phyloP scores from a whole-genome alignment of 164 flowering plant genomes.

The Vitis riparia region DNA sequence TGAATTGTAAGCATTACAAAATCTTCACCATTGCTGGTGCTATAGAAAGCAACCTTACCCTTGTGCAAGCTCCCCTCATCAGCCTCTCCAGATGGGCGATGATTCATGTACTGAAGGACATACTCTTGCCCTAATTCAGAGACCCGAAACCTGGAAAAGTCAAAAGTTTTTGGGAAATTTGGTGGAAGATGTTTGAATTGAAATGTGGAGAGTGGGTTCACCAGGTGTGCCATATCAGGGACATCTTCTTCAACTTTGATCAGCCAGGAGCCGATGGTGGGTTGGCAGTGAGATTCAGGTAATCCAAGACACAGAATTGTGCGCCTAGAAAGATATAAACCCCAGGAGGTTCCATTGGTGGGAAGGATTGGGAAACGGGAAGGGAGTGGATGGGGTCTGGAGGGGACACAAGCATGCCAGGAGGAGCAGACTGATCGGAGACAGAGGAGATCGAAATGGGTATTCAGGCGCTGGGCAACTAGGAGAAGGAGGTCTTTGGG shows the following conservation, averaged over 20 bases:
- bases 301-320: constrained; percentile 30
- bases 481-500: constrained; percentile 51
- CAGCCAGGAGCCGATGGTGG: constrained; percentile 33
- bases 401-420: constrained; percentile 47
- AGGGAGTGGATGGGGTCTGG: constrained; percentile 19
- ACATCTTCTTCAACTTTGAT: constrained; percentile 47
- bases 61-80: constrained; percentile 42
- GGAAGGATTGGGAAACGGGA: constrained; percentile 42
- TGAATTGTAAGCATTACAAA: constrained; percentile 57
- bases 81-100: constrained; percentile 25
- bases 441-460: constrained; percentile 40
- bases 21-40: constrained; percentile 6
- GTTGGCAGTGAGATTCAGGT: constrained; percentile 6
- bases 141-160: constrained; percentile 28
- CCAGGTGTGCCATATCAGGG: constrained; percentile 21
- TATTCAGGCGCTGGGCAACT: constrained; percentile 33
- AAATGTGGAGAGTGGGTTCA: constrained; percentile 43
- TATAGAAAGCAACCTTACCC: constrained; percentile 54
- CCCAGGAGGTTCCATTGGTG: constrained; percentile 36
- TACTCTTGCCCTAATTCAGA: constrained; percentile 46
- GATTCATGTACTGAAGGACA: constrained; percentile 41
- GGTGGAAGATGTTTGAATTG: constrained; percentile 22
- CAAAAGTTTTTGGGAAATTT: constrained; percentile 29
- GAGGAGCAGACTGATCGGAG: constrained; percentile 67
- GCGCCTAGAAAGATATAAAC: constrained; percentile 51